phyloP scores from a whole-genome alignment of 202 grass and related monocot species.

The Zoysia matrella region DNA sequence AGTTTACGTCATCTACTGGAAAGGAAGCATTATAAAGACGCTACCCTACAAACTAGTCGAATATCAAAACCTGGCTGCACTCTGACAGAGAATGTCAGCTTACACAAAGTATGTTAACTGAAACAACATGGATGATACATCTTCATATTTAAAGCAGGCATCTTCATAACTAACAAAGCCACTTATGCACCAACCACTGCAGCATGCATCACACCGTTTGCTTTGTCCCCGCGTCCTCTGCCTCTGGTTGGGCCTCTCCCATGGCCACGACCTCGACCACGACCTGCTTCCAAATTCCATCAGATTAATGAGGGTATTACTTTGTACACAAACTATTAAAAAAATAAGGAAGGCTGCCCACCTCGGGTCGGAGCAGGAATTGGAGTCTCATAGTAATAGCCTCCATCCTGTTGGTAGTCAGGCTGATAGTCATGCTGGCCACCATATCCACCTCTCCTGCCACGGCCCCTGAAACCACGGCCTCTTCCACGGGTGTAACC shows the following conservation, averaged over 20 bases:
- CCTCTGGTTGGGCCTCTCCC: conserved; percentile 67
- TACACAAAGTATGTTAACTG: conserved; percentile 73
- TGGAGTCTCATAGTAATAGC: conserved; percentile 70
- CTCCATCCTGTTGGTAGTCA: conserved; percentile 87
- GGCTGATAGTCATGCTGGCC: conserved; percentile 75
- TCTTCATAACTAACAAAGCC: conserved; percentile 48
- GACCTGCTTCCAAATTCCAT: conserved; percentile 45
- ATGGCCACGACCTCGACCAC: conserved; percentile 67
- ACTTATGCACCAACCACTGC: conserved; percentile 43
- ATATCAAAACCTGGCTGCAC: conserved; percentile 59
- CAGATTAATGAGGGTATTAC: not conserved
- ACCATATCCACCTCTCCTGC: conserved; percentile 68
- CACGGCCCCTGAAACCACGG: conserved; percentile 6
- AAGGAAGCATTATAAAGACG: conserved; percentile 39
- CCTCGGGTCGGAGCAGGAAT: conserved; percentile 58
- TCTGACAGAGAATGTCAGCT: conserved; percentile 67
- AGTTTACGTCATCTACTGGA: conserved; percentile 61
- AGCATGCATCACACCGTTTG: conserved; percentile 48
- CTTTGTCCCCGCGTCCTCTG: conserved; percentile 58
- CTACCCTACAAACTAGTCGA: too few species aligned
- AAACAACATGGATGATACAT: conserved; percentile 78
- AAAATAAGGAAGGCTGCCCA: conserved; percentile 23
- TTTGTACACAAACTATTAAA: not conserved
- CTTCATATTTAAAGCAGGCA: conserved; percentile 86
- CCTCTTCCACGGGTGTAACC: conserved; percentile 77